A percentile compares a stretch with the other conserved stretches of the same genome.
Evolutionary conservation across 345 rosid species (phyloP).

Genomic region (Brassica carinata): DNA sequence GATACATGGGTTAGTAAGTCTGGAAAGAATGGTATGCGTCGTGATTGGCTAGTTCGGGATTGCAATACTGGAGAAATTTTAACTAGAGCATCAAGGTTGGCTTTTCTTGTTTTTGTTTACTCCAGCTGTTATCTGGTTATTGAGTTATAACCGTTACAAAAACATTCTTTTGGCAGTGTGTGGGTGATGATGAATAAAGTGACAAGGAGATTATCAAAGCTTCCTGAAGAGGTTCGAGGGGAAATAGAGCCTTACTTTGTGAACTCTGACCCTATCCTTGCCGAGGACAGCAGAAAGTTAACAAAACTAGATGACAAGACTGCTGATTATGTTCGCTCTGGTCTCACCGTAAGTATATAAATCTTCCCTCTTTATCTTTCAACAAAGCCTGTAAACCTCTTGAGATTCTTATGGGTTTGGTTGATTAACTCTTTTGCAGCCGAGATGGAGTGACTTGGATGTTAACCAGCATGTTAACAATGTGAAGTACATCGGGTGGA

Average conservation of each 20-base stretch:
- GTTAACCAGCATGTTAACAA: constrained; percentile 98
- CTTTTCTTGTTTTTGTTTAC: constrained; percentile 11
- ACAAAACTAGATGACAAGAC: constrained; percentile 77
- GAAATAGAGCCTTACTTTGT: constrained; percentile 83
- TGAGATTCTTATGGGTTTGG: constrained; percentile 8
- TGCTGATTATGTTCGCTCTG: constrained; percentile 72
- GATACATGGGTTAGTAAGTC: constrained; percentile 91
- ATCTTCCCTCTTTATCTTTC: background rate
- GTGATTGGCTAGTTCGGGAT: constrained; percentile 90
- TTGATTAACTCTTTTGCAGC: constrained; percentile 49
- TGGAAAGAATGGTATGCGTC: constrained; percentile 96
- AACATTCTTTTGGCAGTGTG: constrained; percentile 53
- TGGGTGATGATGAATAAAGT: constrained; percentile 99
- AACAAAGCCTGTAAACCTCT: background rate
- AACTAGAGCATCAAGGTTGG: constrained; percentile 91
- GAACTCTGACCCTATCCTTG: constrained; percentile 67
- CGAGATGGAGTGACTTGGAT: constrained; percentile 95
- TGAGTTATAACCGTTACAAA: constrained; percentile 5
- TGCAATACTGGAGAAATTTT: constrained; percentile 71
- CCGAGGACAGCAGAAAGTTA: constrained; percentile 85
- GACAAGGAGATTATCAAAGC: constrained; percentile 87
- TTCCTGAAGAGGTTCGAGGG: constrained; percentile 86
- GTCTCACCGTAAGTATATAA: constrained; percentile 73
- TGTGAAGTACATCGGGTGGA: constrained; percentile 98
- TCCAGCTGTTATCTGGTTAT: background rate